These are phyloP conservation scores for Hericium coralloides DNA, from an alignment of 768 basidiomycete species.

Conservation along the genomic window DNA sequence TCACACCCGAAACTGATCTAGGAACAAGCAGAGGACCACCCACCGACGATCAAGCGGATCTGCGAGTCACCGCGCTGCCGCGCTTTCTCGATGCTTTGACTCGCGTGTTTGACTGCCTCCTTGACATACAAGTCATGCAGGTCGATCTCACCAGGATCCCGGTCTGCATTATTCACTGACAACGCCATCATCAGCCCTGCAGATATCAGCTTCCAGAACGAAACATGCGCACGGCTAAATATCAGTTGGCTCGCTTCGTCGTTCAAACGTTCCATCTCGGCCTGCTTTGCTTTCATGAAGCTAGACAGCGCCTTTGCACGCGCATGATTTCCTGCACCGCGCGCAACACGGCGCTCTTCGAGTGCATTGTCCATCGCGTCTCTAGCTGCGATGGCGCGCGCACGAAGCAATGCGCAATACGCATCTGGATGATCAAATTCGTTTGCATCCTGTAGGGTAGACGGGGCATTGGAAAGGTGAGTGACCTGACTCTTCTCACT, in stretches of 20 bases:
- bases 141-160: slow-evolving; percentile 69
- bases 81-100: slow-evolving; percentile 60
- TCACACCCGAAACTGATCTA: background rate
- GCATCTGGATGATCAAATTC: slow-evolving; percentile 60
- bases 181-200: background rate
- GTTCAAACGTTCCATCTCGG: slow-evolving; percentile 72
- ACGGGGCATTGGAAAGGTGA: too few relatives aligned
- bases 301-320: slow-evolving; percentile 57
- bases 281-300: slow-evolving; percentile 72
- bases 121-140: slow-evolving; percentile 91
- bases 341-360: slow-evolving; percentile 68
- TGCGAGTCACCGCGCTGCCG: slow-evolving; percentile 53
- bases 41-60: slow-evolving; percentile 79
- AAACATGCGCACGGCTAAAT: slow-evolving; percentile 47
- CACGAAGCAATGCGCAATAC: slow-evolving; percentile 61
- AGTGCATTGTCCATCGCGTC: slow-evolving; percentile 69
- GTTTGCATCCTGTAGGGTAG: slow-evolving; percentile 36
- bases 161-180: slow-evolving; percentile 72
- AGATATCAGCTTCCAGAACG: background rate
- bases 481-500: too few relatives aligned
- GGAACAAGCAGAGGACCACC: slow-evolving; percentile 18
- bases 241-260: slow-evolving; percentile 83
- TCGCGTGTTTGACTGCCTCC: slow-evolving; percentile 74
- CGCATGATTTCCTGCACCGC: slow-evolving; percentile 53
- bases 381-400: slow-evolving; percentile 69